Conservation (phyloP, 2,329 filamentous ascomycete genomes). For the Colletotrichum sp. region DNA sequence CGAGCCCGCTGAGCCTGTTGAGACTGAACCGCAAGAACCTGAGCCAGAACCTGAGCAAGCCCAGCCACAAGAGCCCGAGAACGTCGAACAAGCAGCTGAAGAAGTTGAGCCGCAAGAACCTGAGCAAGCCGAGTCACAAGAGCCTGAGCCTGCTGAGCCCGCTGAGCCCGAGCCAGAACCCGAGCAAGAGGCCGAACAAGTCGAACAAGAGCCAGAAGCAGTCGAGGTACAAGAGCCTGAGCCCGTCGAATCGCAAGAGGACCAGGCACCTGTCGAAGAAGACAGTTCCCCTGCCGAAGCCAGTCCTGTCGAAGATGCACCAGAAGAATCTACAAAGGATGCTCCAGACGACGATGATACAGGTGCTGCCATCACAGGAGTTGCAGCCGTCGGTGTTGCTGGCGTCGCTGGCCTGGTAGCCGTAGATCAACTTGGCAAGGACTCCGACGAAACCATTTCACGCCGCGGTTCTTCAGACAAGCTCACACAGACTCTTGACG, state of each 20-base stretch:
- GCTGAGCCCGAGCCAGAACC: not conserved
- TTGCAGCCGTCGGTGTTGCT: not conserved
- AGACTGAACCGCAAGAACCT: not conserved
- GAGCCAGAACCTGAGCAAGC: conserved; percentile 5
- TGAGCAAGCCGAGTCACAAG: not conserved
- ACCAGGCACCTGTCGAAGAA: conserved; percentile 6
- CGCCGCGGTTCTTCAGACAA: conserved; percentile 17
- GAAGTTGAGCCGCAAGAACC: not conserved
- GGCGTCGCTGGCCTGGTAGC: not conserved
- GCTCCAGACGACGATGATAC: not conserved
- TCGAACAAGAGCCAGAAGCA: not conserved
- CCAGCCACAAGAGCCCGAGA: not conserved
- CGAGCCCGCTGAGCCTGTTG: not conserved
- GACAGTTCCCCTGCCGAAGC: not conserved
- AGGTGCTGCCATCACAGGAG: not conserved
- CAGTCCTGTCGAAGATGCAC: not conserved
- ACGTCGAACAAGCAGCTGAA: conserved; percentile 2
- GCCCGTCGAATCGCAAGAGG: not conserved
- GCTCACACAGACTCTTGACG: conserved; percentile 15
- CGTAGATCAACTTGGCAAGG: not conserved
- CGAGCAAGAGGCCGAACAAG: not conserved
- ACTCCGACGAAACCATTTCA: not conserved
- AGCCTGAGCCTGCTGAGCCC: conserved; percentile 3
- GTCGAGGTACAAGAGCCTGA: not conserved
- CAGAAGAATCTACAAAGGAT: not conserved